Evolutionary conservation across 352 stramenopile genomes (phyloP).

Genomic region (Globisporangium canariense): DNA sequence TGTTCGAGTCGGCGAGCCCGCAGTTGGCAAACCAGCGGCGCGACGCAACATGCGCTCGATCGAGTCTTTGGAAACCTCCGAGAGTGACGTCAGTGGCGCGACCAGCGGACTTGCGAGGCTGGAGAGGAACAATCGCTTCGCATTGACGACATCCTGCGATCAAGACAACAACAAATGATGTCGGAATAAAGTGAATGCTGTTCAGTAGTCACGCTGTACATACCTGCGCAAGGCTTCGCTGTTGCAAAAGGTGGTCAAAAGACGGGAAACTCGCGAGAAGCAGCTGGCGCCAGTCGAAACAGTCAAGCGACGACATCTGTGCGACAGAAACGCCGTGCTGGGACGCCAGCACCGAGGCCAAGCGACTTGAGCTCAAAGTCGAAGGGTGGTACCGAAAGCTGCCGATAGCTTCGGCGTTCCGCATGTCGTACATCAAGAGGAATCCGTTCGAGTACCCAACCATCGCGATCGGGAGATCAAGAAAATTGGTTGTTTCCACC

Average conservation of each 20-base stretch:
- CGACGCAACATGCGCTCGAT: slow-evolving; percentile 16
- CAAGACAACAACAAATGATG: neutral
- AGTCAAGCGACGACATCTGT: slow-evolving; percentile 14
- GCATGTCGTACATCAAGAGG: slow-evolving; percentile 43
- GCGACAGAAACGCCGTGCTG: slow-evolving; percentile 1
- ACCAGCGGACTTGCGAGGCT: slow-evolving; percentile 9
- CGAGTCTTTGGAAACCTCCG: neutral
- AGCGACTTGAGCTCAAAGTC: neutral
- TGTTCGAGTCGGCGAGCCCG: neutral
- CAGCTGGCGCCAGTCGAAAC: slow-evolving; percentile 44
- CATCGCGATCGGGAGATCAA: slow-evolving; percentile 39
- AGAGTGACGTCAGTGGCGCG: slow-evolving; percentile 1
- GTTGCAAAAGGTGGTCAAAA: slow-evolving; percentile 20
- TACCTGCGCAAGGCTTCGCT: slow-evolving; percentile 23
- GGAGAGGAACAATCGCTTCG: slow-evolving; percentile 31
- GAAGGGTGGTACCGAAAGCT: slow-evolving; percentile 25
- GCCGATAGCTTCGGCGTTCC: slow-evolving; percentile 35
- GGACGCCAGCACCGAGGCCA: slow-evolving; percentile 3
- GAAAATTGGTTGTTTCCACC: slow-evolving; percentile 6
- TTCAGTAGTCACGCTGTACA: neutral
- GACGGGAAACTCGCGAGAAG: slow-evolving; percentile 33
- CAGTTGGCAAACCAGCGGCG: slow-evolving; percentile 1
- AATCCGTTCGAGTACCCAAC: slow-evolving; percentile 48
- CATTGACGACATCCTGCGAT: slow-evolving; percentile 6
- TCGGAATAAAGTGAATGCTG: neutral